phyloP scores from a whole-genome alignment of 306 rosid species.

The Astragalus membranaceus region DNA sequence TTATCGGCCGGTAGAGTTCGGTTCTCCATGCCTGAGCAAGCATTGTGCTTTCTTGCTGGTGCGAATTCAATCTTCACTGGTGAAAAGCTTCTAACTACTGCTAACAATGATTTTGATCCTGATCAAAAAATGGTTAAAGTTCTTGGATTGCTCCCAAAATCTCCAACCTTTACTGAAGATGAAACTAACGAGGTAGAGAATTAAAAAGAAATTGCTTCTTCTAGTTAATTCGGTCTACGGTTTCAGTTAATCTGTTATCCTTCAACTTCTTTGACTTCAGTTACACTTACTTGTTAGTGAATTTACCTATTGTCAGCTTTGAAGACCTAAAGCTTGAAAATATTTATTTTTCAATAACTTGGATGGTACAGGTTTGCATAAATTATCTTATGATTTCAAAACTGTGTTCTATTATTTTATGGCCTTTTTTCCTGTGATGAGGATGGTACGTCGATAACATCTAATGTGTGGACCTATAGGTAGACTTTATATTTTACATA shows the following conservation, averaged over 20 bases:
- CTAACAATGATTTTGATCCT: constrained; percentile 88
- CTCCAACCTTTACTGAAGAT: constrained; percentile 28
- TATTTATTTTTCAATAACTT: neutral
- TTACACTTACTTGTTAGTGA: neutral
- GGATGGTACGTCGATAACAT: neutral
- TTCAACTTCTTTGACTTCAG: neutral
- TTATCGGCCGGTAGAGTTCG: constrained; percentile 91
- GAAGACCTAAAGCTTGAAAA: neutral
- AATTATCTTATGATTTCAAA: neutral
- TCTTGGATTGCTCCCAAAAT: constrained; percentile 43
- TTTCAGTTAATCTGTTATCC: neutral
- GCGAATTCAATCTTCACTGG: constrained; percentile 98
- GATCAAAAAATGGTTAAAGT: constrained; percentile 63
- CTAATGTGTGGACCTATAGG: neutral
- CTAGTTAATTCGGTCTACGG: constrained; percentile 11
- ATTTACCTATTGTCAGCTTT: neutral
- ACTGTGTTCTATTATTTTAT: neutral
- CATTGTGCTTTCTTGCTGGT: constrained; percentile 89
- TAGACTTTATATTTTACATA: neutral
- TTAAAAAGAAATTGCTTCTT: constrained; percentile 33
- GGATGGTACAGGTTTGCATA: neutral
- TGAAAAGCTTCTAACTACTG: constrained; percentile 88
- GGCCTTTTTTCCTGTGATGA: no score
- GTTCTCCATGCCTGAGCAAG: constrained; percentile 94
- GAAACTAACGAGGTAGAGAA: constrained; percentile 23